Evolutionary conservation across 257 asterid genomes (phyloP), one percentile per base, ranked within the genome.

Genomic region (Linaria vulgaris): DNA sequence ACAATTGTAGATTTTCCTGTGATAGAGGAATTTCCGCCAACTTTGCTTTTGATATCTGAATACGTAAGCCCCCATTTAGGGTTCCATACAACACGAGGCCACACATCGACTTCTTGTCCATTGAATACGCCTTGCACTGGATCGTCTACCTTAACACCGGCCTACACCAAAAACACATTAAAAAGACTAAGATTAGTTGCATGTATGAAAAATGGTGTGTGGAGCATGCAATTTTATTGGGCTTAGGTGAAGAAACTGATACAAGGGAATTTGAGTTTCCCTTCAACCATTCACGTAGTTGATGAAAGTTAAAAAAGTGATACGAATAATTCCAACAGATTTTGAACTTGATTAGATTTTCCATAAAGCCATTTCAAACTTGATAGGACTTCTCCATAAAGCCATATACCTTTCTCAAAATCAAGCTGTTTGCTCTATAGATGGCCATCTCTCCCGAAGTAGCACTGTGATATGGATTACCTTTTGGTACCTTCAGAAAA

Each of bases 391-490:
- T 6, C 6, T 50, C 50, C 47, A 46, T 25, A 51, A 21, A 50
- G 34, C 51, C 21, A 61, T 20, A n/a, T 86, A 92, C 98, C 98
- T 88, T 82, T 72, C 81, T 79, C 74, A 92, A 78, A 70, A 87
- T 85, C 70, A 85, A 91, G 86, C 96, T 83, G 79, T 94, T 78
- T 15, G 95, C 95, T 50, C 79, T 85, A 62, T 94, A 94, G 44
- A 94, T 84, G 67, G 97, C 96, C 96, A 90, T 87, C 80, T 94
- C 99, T 71, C 99, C 99, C 38, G 99, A 94, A 61, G 97, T 90
- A 71, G 99, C 99, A 83, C 99, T 94, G 72, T 94, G 99, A 71
- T 90, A 87, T 50, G 99, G 99, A 78, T 94, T 94, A 44, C 99
- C 99, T 77, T 82, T 86, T 19, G 99, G 99, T 54, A 90, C 95